Evolutionary conservation across 345 rosid species (phyloP), one percentile per base, ranked within the genome.

Genomic region (Citrus unshiu): DNA sequence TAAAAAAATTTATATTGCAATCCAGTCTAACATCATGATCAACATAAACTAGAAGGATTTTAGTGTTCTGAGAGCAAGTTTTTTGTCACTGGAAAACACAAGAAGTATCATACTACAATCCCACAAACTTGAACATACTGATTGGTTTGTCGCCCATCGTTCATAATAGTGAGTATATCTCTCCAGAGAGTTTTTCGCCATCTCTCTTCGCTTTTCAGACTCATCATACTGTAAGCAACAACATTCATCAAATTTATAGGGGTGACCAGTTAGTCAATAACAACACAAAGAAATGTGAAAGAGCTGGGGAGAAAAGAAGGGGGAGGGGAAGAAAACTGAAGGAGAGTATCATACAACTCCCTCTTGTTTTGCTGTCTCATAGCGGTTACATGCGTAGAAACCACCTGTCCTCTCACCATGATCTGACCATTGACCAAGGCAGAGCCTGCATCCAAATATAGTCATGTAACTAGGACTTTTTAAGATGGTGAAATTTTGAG

Each of bases 141-240:
- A 89, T 83, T 91, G 98, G 83, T 93, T 93, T 72, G 94, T 93
- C 18, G 94, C 96, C 96, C 94, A 93, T 81, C 98, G 82, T 84
- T 93, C 98, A 81, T 93, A 93, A 85, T 91, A 93, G 77, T 93
- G 98, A 60, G 96, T 93, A 78, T 93, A 93, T 87, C 91, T 88
- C 89, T 93, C 96, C 43, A 91, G 80, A 61, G 98, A 93, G 86
- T 91, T 93, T 64, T 93, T 90, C 16, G 98, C 98, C 96, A 93
- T 90, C 89, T 91, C 97, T 84, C 97, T 88, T 72, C 98, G 89
- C 82, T 88, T 93, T 79, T 91, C 96, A 59, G 92, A 71, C 78
- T 91, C 95, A 59, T 93, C 95, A 82, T 83, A 91, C 97, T 91
- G 88, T 29, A 78, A 80, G 62, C 25, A 68, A 35, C 61, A 64